Base-by-base conservation (phyloP, 352 stramenopile species). In the Phytophthora colocasiae region DNA sequence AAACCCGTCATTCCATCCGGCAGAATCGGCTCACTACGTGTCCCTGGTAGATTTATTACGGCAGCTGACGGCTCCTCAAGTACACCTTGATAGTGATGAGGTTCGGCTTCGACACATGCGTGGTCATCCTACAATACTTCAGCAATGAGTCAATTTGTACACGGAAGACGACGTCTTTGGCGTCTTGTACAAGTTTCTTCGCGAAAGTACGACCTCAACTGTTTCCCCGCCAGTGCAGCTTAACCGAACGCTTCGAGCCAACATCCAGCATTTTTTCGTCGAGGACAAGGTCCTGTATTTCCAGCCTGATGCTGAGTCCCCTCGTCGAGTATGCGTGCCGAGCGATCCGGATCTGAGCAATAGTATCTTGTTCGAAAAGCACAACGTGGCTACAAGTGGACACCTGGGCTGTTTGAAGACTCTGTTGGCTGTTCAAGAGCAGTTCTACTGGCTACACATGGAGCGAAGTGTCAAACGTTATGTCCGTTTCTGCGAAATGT, bases 361-460 rank as follows among this genome's bases (percentile, higher is more conserved):
- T 11, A 41, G 36, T 17, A 41, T n/a, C 5, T 19, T 41, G 7
- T 41, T 41, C 11, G 36, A 41, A 12, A 41, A 41, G 10, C 11
- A 41, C 36, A 41, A 6, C 36, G 11, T 3, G 4, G 9, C 36
- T 41, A 41, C 36, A 19, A 41, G 36, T 41, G 36, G 11, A 8
- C 36, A 41, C 36, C 1, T 12, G 11, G 36, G 36, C 11, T 41
- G 36, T 10, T 41, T 41, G 36, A 41, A 41, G 11, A 41, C 36
- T 19, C 12, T 41, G 0, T 41, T 56, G 31, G 15, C 24, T 48
- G n/a, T 57, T 2, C 57, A 67, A 32, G 7, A 58, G 26, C 50
- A 56, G 43, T 68, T 58, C 40, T 73, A 63, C 26, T 68, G 56
- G 57, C 46, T 56, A 34, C 22, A 38, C 11, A 73, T 71, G 55